Conservation (phyloP, 2,329 filamentous ascomycete genomes). For the Claviceps sp. region DNA sequence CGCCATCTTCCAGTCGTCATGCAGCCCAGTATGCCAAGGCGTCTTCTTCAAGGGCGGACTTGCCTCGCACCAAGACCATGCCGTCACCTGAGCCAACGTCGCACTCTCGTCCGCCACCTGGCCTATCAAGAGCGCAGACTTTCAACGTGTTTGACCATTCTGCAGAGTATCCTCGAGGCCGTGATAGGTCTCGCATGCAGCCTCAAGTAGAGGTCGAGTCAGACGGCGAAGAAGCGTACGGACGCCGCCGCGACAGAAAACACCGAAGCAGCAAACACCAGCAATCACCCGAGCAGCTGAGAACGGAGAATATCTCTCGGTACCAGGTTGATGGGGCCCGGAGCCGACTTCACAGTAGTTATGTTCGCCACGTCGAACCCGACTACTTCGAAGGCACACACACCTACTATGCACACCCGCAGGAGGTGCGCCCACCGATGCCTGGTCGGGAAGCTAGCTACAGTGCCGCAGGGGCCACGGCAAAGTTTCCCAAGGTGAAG, state of each 20-base stretch:
- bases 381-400: slow-evolving; percentile 7
- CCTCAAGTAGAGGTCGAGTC: slow-evolving; percentile 21
- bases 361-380: slow-evolving; percentile 15
- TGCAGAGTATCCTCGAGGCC: slow-evolving; percentile 19
- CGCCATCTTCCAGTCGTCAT: slow-evolving; percentile 19
- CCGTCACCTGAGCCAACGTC: slow-evolving; percentile 14
- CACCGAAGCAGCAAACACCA: slow-evolving; percentile 23
- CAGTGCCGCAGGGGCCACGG: slow-evolving; percentile 10
- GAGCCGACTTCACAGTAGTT: slow-evolving; percentile 15
- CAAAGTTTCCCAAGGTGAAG: slow-evolving; percentile 20
- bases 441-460: slow-evolving; percentile 19
- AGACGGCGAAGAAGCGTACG: slow-evolving; percentile 22
- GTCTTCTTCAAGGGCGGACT: slow-evolving; percentile 15
- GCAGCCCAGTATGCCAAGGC: slow-evolving; percentile 13
- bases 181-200: slow-evolving; percentile 23
- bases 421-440: slow-evolving; percentile 18
- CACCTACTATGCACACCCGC: slow-evolving; percentile 14
- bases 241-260: slow-evolving; percentile 18
- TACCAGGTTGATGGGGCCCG: slow-evolving; percentile 19
- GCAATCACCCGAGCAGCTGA: slow-evolving; percentile 18
- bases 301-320: slow-evolving; percentile 13
- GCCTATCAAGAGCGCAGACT: slow-evolving; percentile 20
- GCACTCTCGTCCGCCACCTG: slow-evolving; percentile 16
- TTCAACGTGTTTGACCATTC: slow-evolving; percentile 15
- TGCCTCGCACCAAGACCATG: slow-evolving; percentile 22